A percentile compares a stretch with the other conserved stretches of the same genome.
Conservation (phyloP, 306 rosid genomes). For the Spatholobus suberectus region DNA sequence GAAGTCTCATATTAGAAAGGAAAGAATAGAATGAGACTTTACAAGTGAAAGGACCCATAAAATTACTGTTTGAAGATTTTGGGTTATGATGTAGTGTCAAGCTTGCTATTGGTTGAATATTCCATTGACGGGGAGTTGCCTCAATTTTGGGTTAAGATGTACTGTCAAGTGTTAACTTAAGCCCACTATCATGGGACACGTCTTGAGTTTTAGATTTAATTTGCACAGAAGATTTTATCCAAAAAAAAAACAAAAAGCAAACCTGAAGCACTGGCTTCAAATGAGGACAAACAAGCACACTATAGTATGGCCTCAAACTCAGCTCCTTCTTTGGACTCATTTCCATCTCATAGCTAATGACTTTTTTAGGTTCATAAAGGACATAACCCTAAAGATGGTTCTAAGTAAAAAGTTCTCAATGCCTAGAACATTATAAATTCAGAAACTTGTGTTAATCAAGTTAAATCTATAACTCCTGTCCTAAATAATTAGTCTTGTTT, state of each 20-base stretch:
- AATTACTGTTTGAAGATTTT: background rate
- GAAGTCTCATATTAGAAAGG: background rate
- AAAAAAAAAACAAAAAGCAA: background rate
- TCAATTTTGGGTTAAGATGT: background rate
- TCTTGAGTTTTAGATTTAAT: no score
- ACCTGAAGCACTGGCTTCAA: conserved; percentile 13
- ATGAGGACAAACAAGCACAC: background rate
- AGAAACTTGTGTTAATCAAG: background rate
- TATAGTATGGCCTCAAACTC: background rate
- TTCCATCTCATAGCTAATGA: conserved; percentile 15
- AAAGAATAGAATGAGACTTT: background rate
- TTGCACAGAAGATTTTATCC: background rate
- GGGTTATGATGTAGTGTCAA: background rate
- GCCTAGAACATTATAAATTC: background rate
- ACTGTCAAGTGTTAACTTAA: no score
- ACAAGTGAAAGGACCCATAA: no score
- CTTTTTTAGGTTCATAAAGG: background rate
- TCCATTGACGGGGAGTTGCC: background rate
- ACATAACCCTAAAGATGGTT: background rate
- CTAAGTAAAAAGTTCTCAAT: background rate
- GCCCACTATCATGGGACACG: no score
- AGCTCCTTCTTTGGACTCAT: background rate
- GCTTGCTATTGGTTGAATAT: background rate
- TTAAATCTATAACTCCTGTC: background rate
- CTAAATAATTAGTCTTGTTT: background rate